These are phyloP conservation scores for Cercospora zeae-maydis DNA, from an alignment of 2,329 filamentous ascomycete genomes.

Conservation along the genomic window DNA sequence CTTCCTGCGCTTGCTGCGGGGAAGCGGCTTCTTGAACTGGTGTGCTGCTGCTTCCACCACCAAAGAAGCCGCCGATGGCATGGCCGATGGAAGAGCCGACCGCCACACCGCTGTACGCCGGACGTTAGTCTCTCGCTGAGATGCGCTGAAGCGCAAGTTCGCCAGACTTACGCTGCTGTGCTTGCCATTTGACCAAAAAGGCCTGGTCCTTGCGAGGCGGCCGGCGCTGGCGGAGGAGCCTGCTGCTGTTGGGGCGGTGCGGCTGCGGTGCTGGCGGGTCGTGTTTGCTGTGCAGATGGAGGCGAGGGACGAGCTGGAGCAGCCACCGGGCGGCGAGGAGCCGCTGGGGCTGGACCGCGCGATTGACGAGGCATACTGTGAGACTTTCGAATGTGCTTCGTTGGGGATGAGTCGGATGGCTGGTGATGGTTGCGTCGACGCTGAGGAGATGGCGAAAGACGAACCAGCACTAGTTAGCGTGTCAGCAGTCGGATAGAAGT, in stretches of 20 bases:
- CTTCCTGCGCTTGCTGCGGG: constrained; percentile 33
- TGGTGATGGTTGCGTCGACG: not conserved
- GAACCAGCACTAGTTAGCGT: not conserved
- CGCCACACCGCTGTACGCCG: constrained; percentile 73
- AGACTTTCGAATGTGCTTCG: not conserved
- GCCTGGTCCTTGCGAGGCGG: constrained; percentile 62
- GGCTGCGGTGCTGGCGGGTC: constrained; percentile 51
- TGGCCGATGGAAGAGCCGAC: constrained; percentile 94
- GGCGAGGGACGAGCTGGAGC: constrained; percentile 54
- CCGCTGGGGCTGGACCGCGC: constrained; percentile 42
- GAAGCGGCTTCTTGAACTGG: constrained; percentile 49
- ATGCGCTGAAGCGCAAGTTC: not conserved
- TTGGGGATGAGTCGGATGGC: not conserved
- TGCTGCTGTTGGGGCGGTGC: constrained; percentile 43
- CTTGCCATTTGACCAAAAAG: constrained; percentile 96
- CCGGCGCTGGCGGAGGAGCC: constrained; percentile 40
- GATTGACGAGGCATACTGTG: constrained; percentile 48
- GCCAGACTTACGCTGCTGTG: constrained; percentile 78
- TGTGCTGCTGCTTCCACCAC: constrained; percentile 59
- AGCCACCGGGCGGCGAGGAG: constrained; percentile 45
- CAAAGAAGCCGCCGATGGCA: constrained; percentile 85
- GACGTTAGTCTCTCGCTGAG: not conserved
- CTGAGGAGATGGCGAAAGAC: constrained; percentile 13
- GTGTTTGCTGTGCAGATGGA: constrained; percentile 58
- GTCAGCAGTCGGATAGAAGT: constrained; percentile 2